Conservation (phyloP, 495 filamentous ascomycete genomes). For the Eremomyces bilateralis region DNA sequence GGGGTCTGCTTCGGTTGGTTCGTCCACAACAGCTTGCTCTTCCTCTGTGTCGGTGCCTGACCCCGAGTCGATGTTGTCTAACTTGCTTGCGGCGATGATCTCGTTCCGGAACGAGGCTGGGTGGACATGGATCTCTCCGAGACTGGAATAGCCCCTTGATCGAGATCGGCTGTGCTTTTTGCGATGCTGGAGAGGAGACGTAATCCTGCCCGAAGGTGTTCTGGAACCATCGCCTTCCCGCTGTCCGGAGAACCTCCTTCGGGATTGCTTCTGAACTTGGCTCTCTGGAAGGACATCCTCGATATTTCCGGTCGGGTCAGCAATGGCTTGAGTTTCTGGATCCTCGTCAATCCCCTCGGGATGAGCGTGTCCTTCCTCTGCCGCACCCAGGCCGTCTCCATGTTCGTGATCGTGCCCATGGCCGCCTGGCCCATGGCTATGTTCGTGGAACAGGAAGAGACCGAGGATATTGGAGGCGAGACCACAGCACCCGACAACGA, state of each 20-base stretch:
- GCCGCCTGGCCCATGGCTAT: constrained; percentile 63
- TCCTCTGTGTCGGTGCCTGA: constrained; percentile 33
- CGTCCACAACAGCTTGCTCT: constrained; percentile 28
- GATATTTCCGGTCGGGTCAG: constrained; percentile 25
- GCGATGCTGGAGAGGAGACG: constrained; percentile 1
- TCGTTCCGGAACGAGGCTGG: constrained; percentile 81
- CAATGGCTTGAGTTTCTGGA: constrained; percentile 18
- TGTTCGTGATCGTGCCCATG: constrained; percentile 28
- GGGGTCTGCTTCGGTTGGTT: constrained; percentile 13
- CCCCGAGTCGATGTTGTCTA: constrained; percentile 22
- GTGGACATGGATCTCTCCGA: constrained; percentile 53
- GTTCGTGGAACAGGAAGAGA: constrained; percentile 75
- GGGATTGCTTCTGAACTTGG: background rate
- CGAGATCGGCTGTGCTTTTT: constrained; percentile 10
- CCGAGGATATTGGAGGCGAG: constrained; percentile 82
- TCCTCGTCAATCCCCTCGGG: constrained; percentile 20
- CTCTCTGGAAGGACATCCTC: constrained; percentile 24
- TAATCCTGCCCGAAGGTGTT: constrained; percentile 3
- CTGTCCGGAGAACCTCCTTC: background rate
- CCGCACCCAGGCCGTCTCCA: constrained; percentile 17
- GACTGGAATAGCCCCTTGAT: constrained; percentile 17
- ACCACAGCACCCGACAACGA: constrained; percentile 69
- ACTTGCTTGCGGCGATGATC: constrained; percentile 57
- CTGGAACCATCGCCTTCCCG: background rate
- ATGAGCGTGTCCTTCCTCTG: constrained; percentile 26